Evolutionary conservation across 768 basidiomycete species (phyloP).

Genomic region (Strobilomyces echinocephalus): DNA sequence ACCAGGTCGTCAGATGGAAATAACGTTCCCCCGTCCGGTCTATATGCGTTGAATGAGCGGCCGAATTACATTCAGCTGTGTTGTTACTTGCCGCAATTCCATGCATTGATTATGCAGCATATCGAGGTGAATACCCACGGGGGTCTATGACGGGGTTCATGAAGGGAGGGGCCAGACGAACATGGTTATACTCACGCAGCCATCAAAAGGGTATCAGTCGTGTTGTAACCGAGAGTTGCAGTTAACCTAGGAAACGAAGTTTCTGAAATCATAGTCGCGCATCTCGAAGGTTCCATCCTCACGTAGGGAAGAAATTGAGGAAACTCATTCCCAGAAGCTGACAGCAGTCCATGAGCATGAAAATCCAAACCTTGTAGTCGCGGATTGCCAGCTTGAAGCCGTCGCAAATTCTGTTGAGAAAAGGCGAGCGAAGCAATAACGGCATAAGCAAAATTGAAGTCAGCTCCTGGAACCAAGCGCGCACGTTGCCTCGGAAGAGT

Average conservation of each 20-base stretch:
- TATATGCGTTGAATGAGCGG: conserved; percentile 35
- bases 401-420: background rate
- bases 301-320: background rate
- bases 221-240: background rate
- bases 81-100: conserved; percentile 42
- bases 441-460: too few relatives aligned
- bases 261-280: background rate
- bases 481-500: background rate
- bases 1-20: background rate
- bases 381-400: background rate
- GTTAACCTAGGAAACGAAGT: background rate
- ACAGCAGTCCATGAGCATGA: background rate
- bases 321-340: background rate
- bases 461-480: background rate
- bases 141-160: background rate
- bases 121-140: conserved; percentile 36
- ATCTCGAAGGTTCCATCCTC: background rate
- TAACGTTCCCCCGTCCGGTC: background rate
- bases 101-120: conserved; percentile 47
- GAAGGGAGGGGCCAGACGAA: background rate
- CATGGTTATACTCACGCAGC: background rate
- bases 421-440: background rate
- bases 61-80: background rate
- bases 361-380: background rate
- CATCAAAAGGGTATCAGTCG: background rate